Base-by-base conservation (phyloP, 2,329 filamentous ascomycete species). In the Pseudogymnoascus sp. region DNA sequence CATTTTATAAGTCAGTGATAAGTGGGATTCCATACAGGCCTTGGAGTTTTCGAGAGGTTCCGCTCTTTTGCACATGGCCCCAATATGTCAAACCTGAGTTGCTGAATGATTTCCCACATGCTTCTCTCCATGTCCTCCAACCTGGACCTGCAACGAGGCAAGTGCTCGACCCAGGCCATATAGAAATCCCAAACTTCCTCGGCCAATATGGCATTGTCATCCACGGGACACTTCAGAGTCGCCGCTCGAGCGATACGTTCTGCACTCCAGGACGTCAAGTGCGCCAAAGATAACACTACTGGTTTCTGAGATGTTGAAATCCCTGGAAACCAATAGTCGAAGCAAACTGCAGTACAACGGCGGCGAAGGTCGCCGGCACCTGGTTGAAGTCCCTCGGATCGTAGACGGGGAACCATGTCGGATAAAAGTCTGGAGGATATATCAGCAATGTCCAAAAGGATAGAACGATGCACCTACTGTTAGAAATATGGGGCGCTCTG, bases 241-340 rank as follows among this genome's bases (percentile, higher is more conserved):
- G 28, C 11, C 28, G 49, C 49, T 8, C 49, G 49, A 35, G 49
- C 49, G 49, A 70, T 69, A 12, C 52, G 63, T n/a, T 70, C 68
- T 3, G 67, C 69, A 11, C 65, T 66, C 68, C 68, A 70, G 6
- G 67, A 66, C 14, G 64, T 65, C 43, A 62, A 62, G n/a, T 66
- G 64, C 1, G 63, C 49, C 9, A 70, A 63, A 11, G 67, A 61
- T n/a, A 68, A 35, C 16, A 55, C 49, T 55, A 55, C 33, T 33
- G 49, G 49, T 33, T 55, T 55, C 16, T 35, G 49, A 16, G 28
- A 33, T 18, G 49, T 33, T 9, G 28, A 55, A 55, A 55, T 55
- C 8, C 49, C 49, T 18, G 49, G 28, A 14, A 55, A 55, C 49
- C 49, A 55, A 5, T 33, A 12, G 49, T 55, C 49, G 28, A 55